Evolutionary conservation across 208 protist species (phyloP).

Genomic region (Trypanosoma avium): DNA sequence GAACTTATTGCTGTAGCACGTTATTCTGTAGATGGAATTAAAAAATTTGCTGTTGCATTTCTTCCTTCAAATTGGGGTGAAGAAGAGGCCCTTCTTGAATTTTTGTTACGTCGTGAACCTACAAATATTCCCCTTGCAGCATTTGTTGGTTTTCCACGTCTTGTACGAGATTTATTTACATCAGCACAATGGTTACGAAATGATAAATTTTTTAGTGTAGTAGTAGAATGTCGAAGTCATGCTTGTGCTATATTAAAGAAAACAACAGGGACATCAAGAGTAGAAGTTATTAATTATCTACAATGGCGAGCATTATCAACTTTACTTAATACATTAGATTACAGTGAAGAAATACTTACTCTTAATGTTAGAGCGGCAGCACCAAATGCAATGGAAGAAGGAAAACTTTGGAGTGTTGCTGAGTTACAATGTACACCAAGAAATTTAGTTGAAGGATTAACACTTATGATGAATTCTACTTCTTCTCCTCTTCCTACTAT

Average conservation of each 20-base stretch:
- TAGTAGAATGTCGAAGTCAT: conserved; percentile 37
- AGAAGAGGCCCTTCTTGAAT: conserved; percentile 65
- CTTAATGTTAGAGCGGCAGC: conserved; percentile 32
- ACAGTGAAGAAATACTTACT: conserved; percentile 48
- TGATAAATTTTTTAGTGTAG: conserved; percentile 51
- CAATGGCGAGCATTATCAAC: conserved; percentile 61
- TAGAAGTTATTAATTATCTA: conserved; percentile 26
- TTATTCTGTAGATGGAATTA: conserved; percentile 48
- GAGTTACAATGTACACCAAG: conserved; percentile 22
- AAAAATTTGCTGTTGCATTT: conserved; percentile 58
- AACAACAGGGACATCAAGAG: neutral
- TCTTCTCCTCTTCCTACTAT: neutral
- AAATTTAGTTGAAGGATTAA: conserved; percentile 17
- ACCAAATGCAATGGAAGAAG: conserved; percentile 4
- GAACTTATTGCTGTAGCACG: conserved; percentile 60
- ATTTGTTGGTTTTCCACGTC: conserved; percentile 58
- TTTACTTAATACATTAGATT: conserved; percentile 37
- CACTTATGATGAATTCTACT: neutral
- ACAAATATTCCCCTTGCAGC: conserved; percentile 67
- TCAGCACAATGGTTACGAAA: conserved; percentile 49
- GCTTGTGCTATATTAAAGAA: conserved; percentile 2
- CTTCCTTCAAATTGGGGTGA: conserved; percentile 53
- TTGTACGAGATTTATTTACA: conserved; percentile 66
- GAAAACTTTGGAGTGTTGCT: conserved; percentile 30
- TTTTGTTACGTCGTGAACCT: conserved; percentile 63